Evolutionary conservation across 768 basidiomycete genomes (phyloP).

Genomic region (Auricularia heimuer): DNA sequence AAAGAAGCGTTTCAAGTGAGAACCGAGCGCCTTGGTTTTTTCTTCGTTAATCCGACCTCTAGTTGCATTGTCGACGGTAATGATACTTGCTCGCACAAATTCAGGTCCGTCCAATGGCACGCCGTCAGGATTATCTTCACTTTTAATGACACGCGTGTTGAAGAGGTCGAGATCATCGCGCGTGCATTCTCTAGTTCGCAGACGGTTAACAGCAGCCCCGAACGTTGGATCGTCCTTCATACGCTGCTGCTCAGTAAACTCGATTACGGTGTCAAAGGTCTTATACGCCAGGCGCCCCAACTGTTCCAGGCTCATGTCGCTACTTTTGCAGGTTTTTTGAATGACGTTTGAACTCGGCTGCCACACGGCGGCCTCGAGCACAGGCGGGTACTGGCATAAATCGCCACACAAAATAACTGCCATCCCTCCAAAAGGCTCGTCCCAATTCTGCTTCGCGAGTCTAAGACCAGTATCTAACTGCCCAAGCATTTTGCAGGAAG

Average conservation of each 20-base stretch:
- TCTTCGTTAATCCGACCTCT: too few relatives aligned
- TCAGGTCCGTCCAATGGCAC: constrained; percentile 1
- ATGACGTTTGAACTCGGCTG: constrained; percentile 10
- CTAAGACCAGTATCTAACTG: constrained; percentile 21
- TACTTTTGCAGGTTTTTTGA: not conserved
- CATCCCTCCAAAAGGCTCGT: constrained; percentile 23
- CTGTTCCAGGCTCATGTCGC: not conserved
- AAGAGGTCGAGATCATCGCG: constrained; percentile 26
- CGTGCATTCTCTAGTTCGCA: constrained; percentile 14
- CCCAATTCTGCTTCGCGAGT: constrained; percentile 16
- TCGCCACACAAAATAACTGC: constrained; percentile 25
- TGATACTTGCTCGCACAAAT: too few relatives aligned
- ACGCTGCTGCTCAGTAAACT: constrained; percentile 14
- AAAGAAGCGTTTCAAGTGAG: too few relatives aligned
- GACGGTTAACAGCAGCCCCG: constrained; percentile 14
- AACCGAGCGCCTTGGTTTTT: too few relatives aligned
- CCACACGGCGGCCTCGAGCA: constrained; percentile 20
- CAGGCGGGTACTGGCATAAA: constrained; percentile 25
- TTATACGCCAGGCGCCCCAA: constrained; percentile 13
- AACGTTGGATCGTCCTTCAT: constrained; percentile 19
- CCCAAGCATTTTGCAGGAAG: constrained; percentile 16
- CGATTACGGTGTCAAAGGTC: constrained; percentile 12
- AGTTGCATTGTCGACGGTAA: too few relatives aligned
- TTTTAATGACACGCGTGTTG: constrained; percentile 17
- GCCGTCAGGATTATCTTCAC: not conserved